Base-by-base conservation (phyloP, 2,329 filamentous ascomycete genomes). In the Fusarium brevicatenulatum region DNA sequence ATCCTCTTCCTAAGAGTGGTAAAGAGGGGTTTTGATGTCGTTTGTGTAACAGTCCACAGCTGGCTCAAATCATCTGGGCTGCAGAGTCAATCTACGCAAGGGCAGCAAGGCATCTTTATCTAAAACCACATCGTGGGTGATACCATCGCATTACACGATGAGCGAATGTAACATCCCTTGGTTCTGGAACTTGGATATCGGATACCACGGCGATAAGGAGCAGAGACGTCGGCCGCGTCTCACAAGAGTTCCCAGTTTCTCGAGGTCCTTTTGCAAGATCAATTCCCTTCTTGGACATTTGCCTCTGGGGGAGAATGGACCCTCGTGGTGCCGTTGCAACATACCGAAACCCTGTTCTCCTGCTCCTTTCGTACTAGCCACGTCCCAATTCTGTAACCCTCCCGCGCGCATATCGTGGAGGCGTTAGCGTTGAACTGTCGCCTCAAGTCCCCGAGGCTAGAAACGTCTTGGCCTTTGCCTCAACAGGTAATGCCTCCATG, bases 91-190 rank as follows among this genome's bases (percentile, higher is more conserved):
- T 12, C 40, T 40, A 23, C 4, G 10, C 11, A 43, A n/a, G 42
- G 39, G 28, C 21, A 46, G n/a, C 32, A 9, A 8, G 11, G 36
- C 30, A 39, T 15, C 25, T 70, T 65, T 69, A 69, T 69, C 36
- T 63, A 28, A n/a, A 43, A 70, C 25, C 36, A 13, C 30, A 55
- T 18, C 12, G 34, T 9, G 7, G 25, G 42, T 28, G 46, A 54
- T 68, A 69, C 66, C 66, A 69, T 64, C 13, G 18, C n/a, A 53
- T 67, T 46, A 39, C 58, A 39, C 25, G 50, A 70, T 69, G 40
- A 65, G 36, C 42, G 36, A 69, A 69, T 70, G 58, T 53, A 69
- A 58, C 59, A 3, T 53, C 16, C 23, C 12, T 36, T 25, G 19
- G 43, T 42, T 70, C 65, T 65, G 36, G 66, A 53, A 58, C n/a